Evolutionary conservation across 768 basidiomycete species (phyloP).

Genomic region (Agaricus subrufescens): DNA sequence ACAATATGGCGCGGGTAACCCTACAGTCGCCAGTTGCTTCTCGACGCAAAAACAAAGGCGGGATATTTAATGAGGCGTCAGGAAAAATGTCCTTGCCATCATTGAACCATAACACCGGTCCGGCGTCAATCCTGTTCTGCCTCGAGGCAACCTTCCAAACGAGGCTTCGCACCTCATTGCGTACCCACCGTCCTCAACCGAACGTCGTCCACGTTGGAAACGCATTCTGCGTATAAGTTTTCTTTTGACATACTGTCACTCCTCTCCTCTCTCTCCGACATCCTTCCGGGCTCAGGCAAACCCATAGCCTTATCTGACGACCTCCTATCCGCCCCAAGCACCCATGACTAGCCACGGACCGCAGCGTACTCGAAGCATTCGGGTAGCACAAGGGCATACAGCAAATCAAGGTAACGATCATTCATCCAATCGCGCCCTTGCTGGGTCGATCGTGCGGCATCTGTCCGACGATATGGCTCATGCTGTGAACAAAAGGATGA

Average conservation of each 20-base stretch:
- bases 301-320: background rate
- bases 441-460: slow-evolving; percentile 14
- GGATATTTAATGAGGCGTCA: background rate
- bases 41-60: slow-evolving; percentile 6
- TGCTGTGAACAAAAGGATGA: slow-evolving; percentile 9
- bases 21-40: background rate
- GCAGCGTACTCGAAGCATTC: slow-evolving; percentile 50
- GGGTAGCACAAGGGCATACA: slow-evolving; percentile 34
- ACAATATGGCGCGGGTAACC: background rate
- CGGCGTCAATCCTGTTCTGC: slow-evolving; percentile 13
- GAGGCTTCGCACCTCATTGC: slow-evolving; percentile 10
- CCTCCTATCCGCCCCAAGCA: background rate
- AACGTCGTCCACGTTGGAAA: slow-evolving; percentile 9
- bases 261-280: background rate
- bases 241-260: slow-evolving; percentile 1
- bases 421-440: slow-evolving; percentile 10
- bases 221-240: slow-evolving; percentile 8
- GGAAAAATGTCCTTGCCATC: background rate
- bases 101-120: slow-evolving; percentile 10
- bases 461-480: slow-evolving; percentile 12
- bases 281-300: background rate
- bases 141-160: slow-evolving; percentile 26
- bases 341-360: slow-evolving; percentile 57
- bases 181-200: slow-evolving; percentile 7
- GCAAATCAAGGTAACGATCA: slow-evolving; percentile 42